Percentiles rank a stretch among this genome's conserved stretches.
Evolutionary conservation across 768 basidiomycete genomes (phyloP).

Genomic region (Boletus bicolor): DNA sequence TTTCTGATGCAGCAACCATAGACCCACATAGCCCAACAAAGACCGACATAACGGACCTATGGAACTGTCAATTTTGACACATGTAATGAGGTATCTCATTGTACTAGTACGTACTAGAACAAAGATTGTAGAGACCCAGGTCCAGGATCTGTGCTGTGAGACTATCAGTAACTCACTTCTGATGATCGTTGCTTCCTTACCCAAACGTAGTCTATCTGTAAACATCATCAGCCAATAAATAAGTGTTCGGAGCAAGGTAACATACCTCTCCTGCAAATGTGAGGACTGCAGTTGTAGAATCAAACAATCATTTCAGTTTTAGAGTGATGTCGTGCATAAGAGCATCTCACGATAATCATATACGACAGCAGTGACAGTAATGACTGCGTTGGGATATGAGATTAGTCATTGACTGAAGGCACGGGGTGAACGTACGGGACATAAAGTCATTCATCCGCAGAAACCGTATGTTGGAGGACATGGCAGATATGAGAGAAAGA

Average conservation of each 20-base stretch:
- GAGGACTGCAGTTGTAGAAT: not conserved
- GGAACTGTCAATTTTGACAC: not conserved
- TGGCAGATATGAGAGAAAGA: not conserved
- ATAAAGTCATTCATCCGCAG: not conserved
- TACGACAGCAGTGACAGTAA: not conserved
- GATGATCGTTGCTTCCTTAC: not conserved
- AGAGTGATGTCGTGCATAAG: no score
- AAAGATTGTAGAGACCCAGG: conserved; percentile 9
- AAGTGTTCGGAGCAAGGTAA: not conserved
- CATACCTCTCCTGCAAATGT: not conserved
- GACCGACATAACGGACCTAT: conserved; percentile 8
- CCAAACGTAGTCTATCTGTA: conserved; percentile 15
- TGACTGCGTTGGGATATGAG: not conserved
- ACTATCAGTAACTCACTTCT: not conserved
- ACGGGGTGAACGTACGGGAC: not conserved
- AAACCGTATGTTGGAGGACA: not conserved
- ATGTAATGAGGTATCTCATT: no score
- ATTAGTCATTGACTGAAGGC: not conserved
- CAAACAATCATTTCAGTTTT: not conserved
- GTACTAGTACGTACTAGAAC: not conserved
- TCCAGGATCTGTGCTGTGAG: conserved; percentile 4
- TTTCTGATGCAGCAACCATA: not conserved
- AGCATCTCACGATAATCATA: conserved; percentile 9
- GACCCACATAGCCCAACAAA: conserved; percentile 5
- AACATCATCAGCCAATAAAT: not conserved